Conservation (phyloP, 2,329 filamentous ascomycete species). For the Cercospora canescens region DNA sequence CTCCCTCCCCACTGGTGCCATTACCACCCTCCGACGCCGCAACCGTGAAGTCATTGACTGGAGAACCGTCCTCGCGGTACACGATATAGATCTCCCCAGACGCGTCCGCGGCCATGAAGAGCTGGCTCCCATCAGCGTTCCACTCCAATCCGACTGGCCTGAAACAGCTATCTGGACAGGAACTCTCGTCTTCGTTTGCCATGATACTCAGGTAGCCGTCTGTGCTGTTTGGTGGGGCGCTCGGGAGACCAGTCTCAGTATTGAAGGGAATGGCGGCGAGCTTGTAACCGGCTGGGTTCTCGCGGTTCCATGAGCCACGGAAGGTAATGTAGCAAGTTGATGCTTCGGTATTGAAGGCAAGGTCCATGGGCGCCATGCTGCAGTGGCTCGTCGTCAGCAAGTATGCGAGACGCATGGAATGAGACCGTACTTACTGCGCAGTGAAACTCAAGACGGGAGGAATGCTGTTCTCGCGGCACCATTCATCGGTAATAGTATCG, state of each 20-base stretch:
- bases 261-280: constrained; percentile 49
- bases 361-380: constrained; percentile 65
- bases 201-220: constrained; percentile 54
- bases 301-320: constrained; percentile 66
- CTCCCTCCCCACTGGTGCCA: background rate
- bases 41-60: background rate
- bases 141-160: constrained; percentile 61
- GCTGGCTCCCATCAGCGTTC: constrained; percentile 48
- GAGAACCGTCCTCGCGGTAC: background rate
- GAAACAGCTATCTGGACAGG: constrained; percentile 60
- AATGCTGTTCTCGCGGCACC: constrained; percentile 28
- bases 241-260: constrained; percentile 44
- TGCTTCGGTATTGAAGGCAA: constrained; percentile 63
- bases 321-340: constrained; percentile 66
- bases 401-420: background rate
- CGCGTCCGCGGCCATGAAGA: constrained; percentile 64
- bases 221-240: constrained; percentile 47
- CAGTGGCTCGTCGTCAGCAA: background rate
- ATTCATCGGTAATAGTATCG: constrained; percentile 45
- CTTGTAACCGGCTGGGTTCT: constrained; percentile 52
- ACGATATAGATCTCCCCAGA: constrained; percentile 66
- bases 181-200: constrained; percentile 53
- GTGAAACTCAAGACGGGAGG: constrained; percentile 58
- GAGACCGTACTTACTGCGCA: constrained; percentile 49
- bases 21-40: background rate